phyloP scores from a whole-genome alignment of 306 rosid genomes.

The Benincasa hispida region DNA sequence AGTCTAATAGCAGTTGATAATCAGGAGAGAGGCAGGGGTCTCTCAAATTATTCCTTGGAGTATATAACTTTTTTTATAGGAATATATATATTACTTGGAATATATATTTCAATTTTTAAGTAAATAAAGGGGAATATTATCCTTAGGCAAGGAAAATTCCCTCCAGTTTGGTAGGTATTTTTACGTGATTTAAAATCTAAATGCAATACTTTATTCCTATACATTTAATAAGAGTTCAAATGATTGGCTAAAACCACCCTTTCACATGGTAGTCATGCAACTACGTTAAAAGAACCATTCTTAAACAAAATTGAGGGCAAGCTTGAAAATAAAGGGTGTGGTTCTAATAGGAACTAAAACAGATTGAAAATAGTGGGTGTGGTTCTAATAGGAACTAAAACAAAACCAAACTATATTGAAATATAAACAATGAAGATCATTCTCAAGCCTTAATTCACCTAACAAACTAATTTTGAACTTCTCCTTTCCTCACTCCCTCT shows the following conservation, averaged over 20 bases:
- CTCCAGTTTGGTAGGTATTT: background rate
- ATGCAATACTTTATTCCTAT: background rate
- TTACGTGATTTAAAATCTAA: background rate
- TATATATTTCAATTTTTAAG: background rate
- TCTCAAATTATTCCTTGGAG: background rate
- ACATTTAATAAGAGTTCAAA: background rate
- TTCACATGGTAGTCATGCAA: background rate
- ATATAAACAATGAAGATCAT: no score
- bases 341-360: background rate
- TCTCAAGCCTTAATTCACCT: no score
- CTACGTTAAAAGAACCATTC: background rate
- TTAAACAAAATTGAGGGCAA: no score
- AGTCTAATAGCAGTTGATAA: background rate
- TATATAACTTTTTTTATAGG: background rate
- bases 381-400: background rate
- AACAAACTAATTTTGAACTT: no score
- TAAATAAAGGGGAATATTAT: background rate
- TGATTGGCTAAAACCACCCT: background rate
- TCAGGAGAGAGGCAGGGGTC: background rate
- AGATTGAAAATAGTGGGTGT: background rate
- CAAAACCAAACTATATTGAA: no score
- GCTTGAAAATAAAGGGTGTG: background rate
- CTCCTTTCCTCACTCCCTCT: no score
- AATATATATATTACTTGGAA: background rate
- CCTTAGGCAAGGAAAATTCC: background rate